Base-by-base conservation (phyloP, 2,329 filamentous ascomycete genomes). In the Chaetomiaceae sp. region DNA sequence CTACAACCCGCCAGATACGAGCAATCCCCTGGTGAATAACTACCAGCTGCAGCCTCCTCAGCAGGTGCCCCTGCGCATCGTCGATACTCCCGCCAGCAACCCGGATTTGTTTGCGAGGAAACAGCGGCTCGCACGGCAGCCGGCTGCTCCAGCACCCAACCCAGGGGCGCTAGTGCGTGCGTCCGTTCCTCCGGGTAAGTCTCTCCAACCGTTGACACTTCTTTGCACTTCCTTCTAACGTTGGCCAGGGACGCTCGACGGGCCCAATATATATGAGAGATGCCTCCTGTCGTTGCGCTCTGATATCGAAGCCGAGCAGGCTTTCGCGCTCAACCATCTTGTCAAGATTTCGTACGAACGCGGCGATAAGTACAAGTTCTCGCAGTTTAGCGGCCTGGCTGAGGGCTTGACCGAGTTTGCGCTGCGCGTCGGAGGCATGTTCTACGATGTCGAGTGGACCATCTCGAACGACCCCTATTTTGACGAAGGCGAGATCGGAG, bases 271-370 rank as follows among this genome's bases (percentile, higher is more conserved):
- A 59, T 97, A 96, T 66, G 86, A 92, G 45, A 85, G 91, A 39
- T 95, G 90, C 58, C 79, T 95, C 34, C 85, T 91, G 61, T 86
- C 91, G 4, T 74, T 99, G 23, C 87, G 88, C 58, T 96, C 90
- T 14, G 83, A 83, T 2, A 82, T 95, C 23, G 80, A 81, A 3
- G 80, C 85, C 12, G 92, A 99, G 67, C 88, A 96, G 64, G 85
- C 89, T n/a, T 97, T 95, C 71, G 92, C 91, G 0, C 75, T 97
- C 11, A 90, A 95, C 63, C 92, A 97, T 64, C 74, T 97, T 4
- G 91, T 97, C 55, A 95, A 96, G 68, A 96, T 97, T 25, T 96
- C 91, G 0, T 94, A 87, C 65, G 91, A 97, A 69, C 83, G 91
- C 39, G 92, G 92, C 42, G 94, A 97, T 68, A 96, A 96, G 70